Conservation (phyloP, 495 filamentous ascomycete genomes). For the Pseudoneurospora amorphoporcata region DNA sequence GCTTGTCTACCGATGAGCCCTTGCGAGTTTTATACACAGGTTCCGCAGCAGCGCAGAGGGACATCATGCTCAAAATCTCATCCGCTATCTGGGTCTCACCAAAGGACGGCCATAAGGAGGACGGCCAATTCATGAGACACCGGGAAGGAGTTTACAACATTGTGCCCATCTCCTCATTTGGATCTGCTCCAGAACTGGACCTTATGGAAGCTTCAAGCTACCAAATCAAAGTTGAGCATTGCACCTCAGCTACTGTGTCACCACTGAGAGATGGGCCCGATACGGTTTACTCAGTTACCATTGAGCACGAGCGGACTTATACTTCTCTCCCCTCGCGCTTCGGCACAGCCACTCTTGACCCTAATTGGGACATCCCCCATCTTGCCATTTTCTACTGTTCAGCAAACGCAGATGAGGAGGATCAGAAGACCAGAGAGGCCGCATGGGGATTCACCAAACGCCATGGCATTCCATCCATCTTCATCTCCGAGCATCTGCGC, state of each 20-base stretch:
- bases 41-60: conserved; percentile 48
- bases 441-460: conserved; percentile 54
- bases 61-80: conserved; percentile 67
- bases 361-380: conserved; percentile 58
- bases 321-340: conserved; percentile 13
- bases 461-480: conserved; percentile 55
- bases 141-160: conserved; percentile 49
- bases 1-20: conserved; percentile 52
- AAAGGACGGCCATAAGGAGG: conserved; percentile 9
- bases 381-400: conserved; percentile 61
- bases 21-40: conserved; percentile 64
- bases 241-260: conserved; percentile 36
- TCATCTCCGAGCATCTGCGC: conserved; percentile 52
- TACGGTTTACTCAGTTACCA: conserved; percentile 34
- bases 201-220: conserved; percentile 57
- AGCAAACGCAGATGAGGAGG: conserved; percentile 37
- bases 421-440: conserved; percentile 40
- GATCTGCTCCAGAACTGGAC: conserved; percentile 58
- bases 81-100: conserved; percentile 46
- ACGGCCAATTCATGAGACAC: conserved; percentile 12
- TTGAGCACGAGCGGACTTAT: conserved; percentile 47
- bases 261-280: neutral
- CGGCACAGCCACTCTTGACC: conserved; percentile 21
- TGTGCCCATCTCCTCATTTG: conserved; percentile 63
- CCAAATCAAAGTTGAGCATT: conserved; percentile 67